A percentile compares a stretch with the other conserved stretches of the same genome.
These are phyloP conservation scores for Aspergillus sp. DNA, from an alignment of 2,329 filamentous ascomycete species.

Conservation along the genomic window DNA sequence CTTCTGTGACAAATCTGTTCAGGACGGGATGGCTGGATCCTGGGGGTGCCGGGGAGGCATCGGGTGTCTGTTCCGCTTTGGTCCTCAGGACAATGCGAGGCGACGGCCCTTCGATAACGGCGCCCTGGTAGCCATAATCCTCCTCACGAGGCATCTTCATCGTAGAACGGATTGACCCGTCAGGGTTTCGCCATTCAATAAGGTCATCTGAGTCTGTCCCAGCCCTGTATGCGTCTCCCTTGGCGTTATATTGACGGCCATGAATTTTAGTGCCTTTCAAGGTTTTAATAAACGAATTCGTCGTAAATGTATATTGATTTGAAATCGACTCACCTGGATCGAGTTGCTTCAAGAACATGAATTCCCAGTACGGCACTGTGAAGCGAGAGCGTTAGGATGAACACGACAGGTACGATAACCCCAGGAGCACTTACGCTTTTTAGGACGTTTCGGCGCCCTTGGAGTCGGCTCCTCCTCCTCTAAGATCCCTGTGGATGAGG, in stretches of 20 bases:
- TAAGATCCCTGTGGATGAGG: conserved; percentile 39
- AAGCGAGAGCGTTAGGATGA: neutral
- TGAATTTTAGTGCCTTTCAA: neutral
- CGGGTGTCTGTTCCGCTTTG: conserved; percentile 43
- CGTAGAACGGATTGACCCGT: conserved; percentile 13
- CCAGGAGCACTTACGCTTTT: conserved; percentile 35
- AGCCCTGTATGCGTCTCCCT: conserved; percentile 1
- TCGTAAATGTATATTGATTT: neutral
- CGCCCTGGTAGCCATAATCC: conserved; percentile 37
- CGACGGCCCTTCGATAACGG: conserved; percentile 32
- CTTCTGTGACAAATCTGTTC: conserved; percentile 40
- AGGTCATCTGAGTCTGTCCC: conserved; percentile 6
- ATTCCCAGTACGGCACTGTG: conserved; percentile 6
- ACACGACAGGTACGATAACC: neutral
- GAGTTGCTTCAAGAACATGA: conserved; percentile 1
- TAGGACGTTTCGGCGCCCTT: conserved; percentile 45
- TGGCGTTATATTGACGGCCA: neutral
- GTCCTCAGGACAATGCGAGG: conserved; percentile 48
- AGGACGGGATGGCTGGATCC: conserved; percentile 43
- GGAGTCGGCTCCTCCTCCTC: conserved; percentile 49
- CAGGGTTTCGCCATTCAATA: conserved; percentile 9
- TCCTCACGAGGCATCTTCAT: conserved; percentile 41
- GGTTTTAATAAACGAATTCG: conserved; percentile 4
- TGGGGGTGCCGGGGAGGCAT: conserved; percentile 46
- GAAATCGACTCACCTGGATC: conserved; percentile 4